These are phyloP conservation scores for Lippia alba DNA, from an alignment of 305 asterid species.

Conservation along the genomic window DNA sequence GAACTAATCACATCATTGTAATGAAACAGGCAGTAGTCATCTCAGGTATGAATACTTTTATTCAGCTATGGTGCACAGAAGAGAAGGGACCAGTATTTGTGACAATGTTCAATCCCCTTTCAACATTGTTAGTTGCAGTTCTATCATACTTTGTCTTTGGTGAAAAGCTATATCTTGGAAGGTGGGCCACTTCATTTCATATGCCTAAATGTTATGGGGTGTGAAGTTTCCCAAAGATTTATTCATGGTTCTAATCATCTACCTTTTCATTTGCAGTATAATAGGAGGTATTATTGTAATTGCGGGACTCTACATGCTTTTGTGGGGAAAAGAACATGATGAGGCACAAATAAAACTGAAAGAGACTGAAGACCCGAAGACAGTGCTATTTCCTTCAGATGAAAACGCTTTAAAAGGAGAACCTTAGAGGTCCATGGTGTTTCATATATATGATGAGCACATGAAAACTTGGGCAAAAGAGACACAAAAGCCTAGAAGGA, in stretches of 20 bases:
- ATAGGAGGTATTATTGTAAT: conserved; percentile 63
- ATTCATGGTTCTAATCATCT: conserved; percentile 1
- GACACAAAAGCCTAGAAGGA: not conserved
- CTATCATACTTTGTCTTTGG: conserved; percentile 67
- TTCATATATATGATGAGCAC: conserved; percentile 5
- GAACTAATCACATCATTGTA: conserved; percentile 11
- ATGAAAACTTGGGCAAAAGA: not conserved
- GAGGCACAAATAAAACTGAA: conserved; percentile 36
- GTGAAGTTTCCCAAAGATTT: not conserved
- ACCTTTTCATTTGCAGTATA: conserved; percentile 48
- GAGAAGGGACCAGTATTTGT: conserved; percentile 78
- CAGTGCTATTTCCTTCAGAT: conserved; percentile 24
- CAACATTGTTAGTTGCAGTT: conserved; percentile 61
- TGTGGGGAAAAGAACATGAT: conserved; percentile 78
- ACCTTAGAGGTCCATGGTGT: conserved; percentile 31
- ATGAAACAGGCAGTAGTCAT: conserved; percentile 61
- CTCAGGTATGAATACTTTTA: conserved; percentile 58
- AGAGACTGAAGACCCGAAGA: conserved; percentile 44
- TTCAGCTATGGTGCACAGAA: conserved; percentile 75
- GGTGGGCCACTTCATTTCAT: conserved; percentile 41
- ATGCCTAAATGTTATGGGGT: not conserved
- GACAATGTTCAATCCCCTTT: conserved; percentile 73
- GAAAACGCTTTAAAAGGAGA: conserved; percentile 34
- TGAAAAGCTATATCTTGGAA: conserved; percentile 67
- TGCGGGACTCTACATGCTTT: conserved; percentile 63